A percentile compares a stretch with the other conserved stretches of the same genome.
phyloP scores from a whole-genome alignment of 2,329 filamentous ascomycete species.

The Aaosphaeria arxii region DNA sequence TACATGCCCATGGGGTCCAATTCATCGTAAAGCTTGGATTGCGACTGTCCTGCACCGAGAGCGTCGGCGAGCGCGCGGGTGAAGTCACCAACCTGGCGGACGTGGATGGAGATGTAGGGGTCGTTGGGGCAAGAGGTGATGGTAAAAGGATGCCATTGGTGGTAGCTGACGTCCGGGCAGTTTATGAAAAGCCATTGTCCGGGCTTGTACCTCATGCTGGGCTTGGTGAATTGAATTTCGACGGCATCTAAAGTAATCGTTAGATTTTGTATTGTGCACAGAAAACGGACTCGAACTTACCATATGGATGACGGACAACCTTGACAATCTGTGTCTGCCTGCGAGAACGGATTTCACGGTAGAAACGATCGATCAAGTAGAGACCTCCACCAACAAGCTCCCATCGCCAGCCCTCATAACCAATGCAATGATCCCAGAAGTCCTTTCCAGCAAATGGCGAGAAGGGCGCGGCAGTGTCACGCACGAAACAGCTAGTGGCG shows the following conservation, averaged over 20 bases:
- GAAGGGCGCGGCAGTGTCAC: constrained; percentile 67
- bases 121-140: constrained; percentile 98
- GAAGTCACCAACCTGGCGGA: constrained; percentile 96
- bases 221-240: constrained; percentile 95
- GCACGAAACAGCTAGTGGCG: constrained; percentile 93
- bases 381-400: constrained; percentile 82
- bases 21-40: constrained; percentile 84
- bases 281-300: constrained; percentile 48
- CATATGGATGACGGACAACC: constrained; percentile 93
- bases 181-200: constrained; percentile 98
- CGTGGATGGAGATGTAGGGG: constrained; percentile 88
- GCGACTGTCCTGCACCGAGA: constrained; percentile 83
- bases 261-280: constrained; percentile 14
- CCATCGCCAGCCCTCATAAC: constrained; percentile 97
- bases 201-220: constrained; percentile 96
- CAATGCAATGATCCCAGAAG: constrained; percentile 92
- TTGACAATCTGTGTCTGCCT: constrained; percentile 86
- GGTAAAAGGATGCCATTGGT: constrained; percentile 98
- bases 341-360: constrained; percentile 82
- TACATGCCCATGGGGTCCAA: constrained; percentile 96
- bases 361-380: constrained; percentile 84
- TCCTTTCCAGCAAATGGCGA: constrained; percentile 79
- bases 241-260: constrained; percentile 66
- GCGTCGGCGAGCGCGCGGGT: constrained; percentile 91
- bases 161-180: constrained; percentile 79